Evolutionary conservation across 106 monocot genomes (phyloP).

Genomic region (Dactylorhiza incarnata): DNA sequence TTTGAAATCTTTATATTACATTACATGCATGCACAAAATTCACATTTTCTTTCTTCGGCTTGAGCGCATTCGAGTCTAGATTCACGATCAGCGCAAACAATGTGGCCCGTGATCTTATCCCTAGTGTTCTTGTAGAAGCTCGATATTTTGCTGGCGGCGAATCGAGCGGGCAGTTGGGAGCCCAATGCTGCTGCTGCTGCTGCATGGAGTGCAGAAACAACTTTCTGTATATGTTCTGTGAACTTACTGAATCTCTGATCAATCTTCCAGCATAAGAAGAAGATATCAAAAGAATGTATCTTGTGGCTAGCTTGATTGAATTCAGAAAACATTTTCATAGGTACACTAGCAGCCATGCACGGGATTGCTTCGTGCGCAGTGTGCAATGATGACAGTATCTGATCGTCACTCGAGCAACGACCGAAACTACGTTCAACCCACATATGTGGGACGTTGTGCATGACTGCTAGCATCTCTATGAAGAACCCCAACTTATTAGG

Average conservation of each 20-base stretch:
- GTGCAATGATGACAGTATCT: no score
- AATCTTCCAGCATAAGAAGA: constrained; percentile 26
- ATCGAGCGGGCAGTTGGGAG: constrained; percentile 17
- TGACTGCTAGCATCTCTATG: no score
- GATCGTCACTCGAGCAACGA: no score
- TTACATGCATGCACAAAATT: no score
- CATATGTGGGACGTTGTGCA: no score
- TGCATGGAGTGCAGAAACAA: constrained; percentile 24
- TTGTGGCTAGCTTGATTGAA: no score
- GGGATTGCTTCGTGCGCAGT: no score
- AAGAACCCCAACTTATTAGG: no score
- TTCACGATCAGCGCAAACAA: constrained; percentile 15
- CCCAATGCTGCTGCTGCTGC: constrained; percentile 21
- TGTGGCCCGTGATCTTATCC: constrained; percentile 35
- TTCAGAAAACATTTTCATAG: no score
- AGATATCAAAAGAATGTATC: background rate
- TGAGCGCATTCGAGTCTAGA: constrained; percentile 10
- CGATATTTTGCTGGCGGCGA: constrained; percentile 36
- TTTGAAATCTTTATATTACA: no score
- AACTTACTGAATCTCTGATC: constrained; percentile 48
- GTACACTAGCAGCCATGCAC: no score
- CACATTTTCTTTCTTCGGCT: constrained; percentile 33
- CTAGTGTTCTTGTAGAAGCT: constrained; percentile 37
- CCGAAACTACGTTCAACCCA: no score
- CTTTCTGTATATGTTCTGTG: constrained; percentile 22